Percentiles rank a stretch among this genome's conserved stretches.
phyloP scores from a whole-genome alignment of 345 rosid genomes.

The Salix brachista region DNA sequence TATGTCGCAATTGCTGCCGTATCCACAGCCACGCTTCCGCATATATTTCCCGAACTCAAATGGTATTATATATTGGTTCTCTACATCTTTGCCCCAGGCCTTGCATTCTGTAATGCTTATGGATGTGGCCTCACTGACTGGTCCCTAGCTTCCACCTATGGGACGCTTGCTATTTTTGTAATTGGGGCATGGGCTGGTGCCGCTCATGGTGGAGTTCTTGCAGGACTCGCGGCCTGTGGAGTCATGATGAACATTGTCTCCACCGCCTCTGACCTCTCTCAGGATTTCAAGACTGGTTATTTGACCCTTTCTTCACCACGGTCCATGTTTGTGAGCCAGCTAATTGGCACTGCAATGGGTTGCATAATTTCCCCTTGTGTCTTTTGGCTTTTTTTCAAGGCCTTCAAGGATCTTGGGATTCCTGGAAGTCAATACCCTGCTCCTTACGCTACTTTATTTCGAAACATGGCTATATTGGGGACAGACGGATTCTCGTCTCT shows the following conservation, averaged over 20 bases:
- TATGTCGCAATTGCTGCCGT: conserved; percentile 38
- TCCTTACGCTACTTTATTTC: conserved; percentile 42
- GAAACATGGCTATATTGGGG: conserved; percentile 51
- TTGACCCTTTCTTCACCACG: conserved; percentile 43
- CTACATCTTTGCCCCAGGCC: conserved; percentile 43
- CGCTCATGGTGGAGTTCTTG: conserved; percentile 43
- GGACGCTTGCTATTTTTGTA: conserved; percentile 45
- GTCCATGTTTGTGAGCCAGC: conserved; percentile 56
- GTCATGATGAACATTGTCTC: conserved; percentile 47
- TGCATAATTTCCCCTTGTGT: conserved; percentile 47
- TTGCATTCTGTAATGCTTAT: conserved; percentile 52
- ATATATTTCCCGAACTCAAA: conserved; percentile 46
- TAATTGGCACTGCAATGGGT: conserved; percentile 49
- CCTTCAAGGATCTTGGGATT: conserved; percentile 39
- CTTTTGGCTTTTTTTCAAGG: conserved; percentile 45
- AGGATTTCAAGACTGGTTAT: conserved; percentile 55
- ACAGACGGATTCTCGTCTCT: conserved; percentile 52
- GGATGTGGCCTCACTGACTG: conserved; percentile 57
- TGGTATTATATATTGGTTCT: conserved; percentile 46
- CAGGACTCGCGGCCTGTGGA: conserved; percentile 52
- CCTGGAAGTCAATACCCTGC: conserved; percentile 40
- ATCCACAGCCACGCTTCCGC: conserved; percentile 37
- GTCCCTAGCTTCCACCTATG: conserved; percentile 53
- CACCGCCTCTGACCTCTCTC: conserved; percentile 48
- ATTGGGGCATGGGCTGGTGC: conserved; percentile 52